Conservation (phyloP, 768 basidiomycete genomes). For the Hypholoma fasciculare region DNA sequence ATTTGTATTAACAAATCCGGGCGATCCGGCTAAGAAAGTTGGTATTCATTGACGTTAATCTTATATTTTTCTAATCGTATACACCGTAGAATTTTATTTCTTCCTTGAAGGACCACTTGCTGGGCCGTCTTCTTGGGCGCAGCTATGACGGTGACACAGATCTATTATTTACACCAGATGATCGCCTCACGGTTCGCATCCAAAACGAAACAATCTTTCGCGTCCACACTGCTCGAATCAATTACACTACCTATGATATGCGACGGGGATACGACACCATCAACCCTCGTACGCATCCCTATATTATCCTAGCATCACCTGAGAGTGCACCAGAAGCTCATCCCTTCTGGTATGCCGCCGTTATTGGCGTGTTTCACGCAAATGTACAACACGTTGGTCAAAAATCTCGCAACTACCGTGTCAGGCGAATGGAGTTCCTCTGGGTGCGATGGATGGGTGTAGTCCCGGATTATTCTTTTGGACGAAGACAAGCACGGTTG, state of each 20-base stretch:
- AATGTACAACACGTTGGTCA: constrained; percentile 15
- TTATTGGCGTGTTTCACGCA: constrained; percentile 22
- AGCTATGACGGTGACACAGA: constrained; percentile 29
- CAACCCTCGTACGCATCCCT: constrained; percentile 26
- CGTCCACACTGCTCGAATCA: constrained; percentile 16
- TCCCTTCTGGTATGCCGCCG: constrained; percentile 24
- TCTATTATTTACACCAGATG: constrained; percentile 21
- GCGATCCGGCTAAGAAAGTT: constrained; percentile 22
- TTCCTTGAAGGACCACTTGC: constrained; percentile 31
- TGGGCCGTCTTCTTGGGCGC: constrained; percentile 25
- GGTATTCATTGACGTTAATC: not conserved
- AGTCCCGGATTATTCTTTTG: constrained; percentile 23
- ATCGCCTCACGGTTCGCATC: constrained; percentile 19
- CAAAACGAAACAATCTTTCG: constrained; percentile 24
- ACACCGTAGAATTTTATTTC: constrained; percentile 22
- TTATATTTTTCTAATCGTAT: not conserved
- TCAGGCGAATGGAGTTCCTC: constrained; percentile 35
- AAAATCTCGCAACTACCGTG: not conserved
- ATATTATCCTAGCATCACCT: constrained; percentile 29
- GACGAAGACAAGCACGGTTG: constrained; percentile 28
- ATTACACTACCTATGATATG: constrained; percentile 32
- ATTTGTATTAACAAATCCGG: constrained; percentile 6
- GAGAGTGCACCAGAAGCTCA: constrained; percentile 11
- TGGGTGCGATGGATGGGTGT: constrained; percentile 40
- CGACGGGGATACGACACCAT: constrained; percentile 22